Evolutionary conservation across 1,139 yeast species (phyloP).

Genomic region (Hyphopichia wangnamkhiaoensis): DNA sequence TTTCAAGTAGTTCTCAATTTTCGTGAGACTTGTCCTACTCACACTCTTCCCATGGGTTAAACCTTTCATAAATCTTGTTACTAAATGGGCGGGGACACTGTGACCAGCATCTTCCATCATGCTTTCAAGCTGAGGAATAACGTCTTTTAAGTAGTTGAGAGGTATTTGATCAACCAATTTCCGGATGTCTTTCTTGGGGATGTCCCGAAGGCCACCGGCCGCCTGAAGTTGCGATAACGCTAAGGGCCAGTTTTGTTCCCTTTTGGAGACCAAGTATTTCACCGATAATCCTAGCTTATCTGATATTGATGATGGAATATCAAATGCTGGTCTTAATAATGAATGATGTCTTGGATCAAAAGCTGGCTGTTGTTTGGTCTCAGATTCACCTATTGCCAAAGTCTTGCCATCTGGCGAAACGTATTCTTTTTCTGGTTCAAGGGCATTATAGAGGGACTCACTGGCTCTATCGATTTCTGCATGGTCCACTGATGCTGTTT

Average conservation of each 20-base stretch:
- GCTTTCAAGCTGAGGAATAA: slow-evolving; percentile 34
- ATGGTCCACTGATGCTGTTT: slow-evolving; percentile 14
- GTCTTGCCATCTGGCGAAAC: background rate
- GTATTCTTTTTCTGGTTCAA: slow-evolving; percentile 5
- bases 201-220: slow-evolving; percentile 41
- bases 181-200: slow-evolving; percentile 39
- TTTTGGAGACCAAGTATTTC: slow-evolving; percentile 44
- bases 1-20: slow-evolving; percentile 26
- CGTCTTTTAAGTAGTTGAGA: slow-evolving; percentile 26
- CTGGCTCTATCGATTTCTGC: slow-evolving; percentile 18
- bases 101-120: slow-evolving; percentile 39
- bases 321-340: slow-evolving; percentile 19
- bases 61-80: slow-evolving; percentile 47
- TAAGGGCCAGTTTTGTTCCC: slow-evolving; percentile 56
- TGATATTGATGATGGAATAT: slow-evolving; percentile 45
- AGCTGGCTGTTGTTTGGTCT: too few species aligned
- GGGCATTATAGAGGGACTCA: slow-evolving; percentile 17
- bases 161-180: slow-evolving; percentile 50
- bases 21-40: slow-evolving; percentile 20
- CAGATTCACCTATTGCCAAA: too few species aligned
- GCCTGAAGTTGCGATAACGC: slow-evolving; percentile 47
- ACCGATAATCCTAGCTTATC: slow-evolving; percentile 50
- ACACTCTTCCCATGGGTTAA: slow-evolving; percentile 29
- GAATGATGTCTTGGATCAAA: slow-evolving; percentile 10
- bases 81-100: slow-evolving; percentile 33